phyloP scores from a whole-genome alignment of 306 rosid species.

The Sicyos baderoa region DNA sequence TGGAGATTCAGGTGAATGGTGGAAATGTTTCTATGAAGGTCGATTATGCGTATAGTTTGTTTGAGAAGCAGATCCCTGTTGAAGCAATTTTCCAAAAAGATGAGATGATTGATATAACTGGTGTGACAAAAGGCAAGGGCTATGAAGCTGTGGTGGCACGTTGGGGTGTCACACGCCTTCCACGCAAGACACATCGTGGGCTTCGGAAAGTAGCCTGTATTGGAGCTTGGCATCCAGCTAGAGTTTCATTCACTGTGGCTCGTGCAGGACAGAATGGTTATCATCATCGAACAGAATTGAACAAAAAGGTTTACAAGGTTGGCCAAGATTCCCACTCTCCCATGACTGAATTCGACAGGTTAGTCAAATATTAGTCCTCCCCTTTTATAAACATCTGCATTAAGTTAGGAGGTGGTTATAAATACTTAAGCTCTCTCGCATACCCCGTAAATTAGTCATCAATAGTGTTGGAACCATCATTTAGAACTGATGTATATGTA shows the following conservation, averaged over 20 bases:
- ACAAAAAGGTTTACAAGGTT: slow-evolving; percentile 39
- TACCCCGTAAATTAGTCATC: no score
- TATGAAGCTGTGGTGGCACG: slow-evolving; percentile 82
- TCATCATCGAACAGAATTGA: slow-evolving; percentile 69
- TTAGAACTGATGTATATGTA: no score
- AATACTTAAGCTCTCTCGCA: no score
- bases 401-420: not conserved
- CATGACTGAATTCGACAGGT: slow-evolving; percentile 41
- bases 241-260: slow-evolving; percentile 80
- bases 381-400: no score
- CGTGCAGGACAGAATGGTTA: slow-evolving; percentile 88
- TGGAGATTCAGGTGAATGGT: slow-evolving; percentile 49
- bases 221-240: slow-evolving; percentile 93
- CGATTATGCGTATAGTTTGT: slow-evolving; percentile 32
- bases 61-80: slow-evolving; percentile 49
- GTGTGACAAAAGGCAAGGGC: slow-evolving; percentile 78
- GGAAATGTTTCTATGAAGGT: slow-evolving; percentile 32
- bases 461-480: no score
- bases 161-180: slow-evolving; percentile 86
- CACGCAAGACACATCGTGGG: slow-evolving; percentile 83
- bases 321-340: slow-evolving; percentile 34
- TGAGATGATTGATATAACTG: slow-evolving; percentile 80
- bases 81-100: slow-evolving; percentile 82
- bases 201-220: slow-evolving; percentile 71
- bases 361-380: not conserved